Percentiles rank a stretch among this genome's conserved stretches.
Evolutionary conservation across 768 basidiomycete species (phyloP).

Genomic region (Hericium alpestre): DNA sequence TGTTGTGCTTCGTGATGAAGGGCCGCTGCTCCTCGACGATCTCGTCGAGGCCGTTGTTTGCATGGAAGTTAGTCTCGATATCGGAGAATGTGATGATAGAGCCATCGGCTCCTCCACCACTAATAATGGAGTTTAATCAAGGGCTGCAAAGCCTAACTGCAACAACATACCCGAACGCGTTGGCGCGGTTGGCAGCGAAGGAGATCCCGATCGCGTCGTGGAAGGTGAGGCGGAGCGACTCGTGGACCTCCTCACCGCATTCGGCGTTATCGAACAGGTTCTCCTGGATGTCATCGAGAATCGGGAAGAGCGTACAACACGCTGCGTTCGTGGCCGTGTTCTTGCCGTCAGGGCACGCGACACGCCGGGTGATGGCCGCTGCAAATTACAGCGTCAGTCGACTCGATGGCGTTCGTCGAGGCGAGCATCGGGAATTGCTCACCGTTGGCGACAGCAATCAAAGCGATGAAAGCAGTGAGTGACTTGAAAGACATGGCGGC

Average conservation of each 20-base stretch:
- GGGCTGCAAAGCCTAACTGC: neutral
- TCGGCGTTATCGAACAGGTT: constrained; percentile 19
- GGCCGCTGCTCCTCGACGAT: constrained; percentile 22
- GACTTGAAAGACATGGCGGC: neutral
- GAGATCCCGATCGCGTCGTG: constrained; percentile 17
- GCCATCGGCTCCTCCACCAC: constrained; percentile 16
- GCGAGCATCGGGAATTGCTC: neutral
- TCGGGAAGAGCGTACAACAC: constrained; percentile 22
- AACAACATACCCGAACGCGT: neutral
- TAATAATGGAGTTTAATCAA: constrained; percentile 3
- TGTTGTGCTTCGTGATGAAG: constrained; percentile 25
- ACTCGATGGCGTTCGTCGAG: neutral
- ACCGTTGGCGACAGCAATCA: constrained; percentile 12
- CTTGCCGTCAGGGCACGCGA: constrained; percentile 20
- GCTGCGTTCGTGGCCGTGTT: constrained; percentile 18
- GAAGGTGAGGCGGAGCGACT: constrained; percentile 19
- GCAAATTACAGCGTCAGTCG: neutral
- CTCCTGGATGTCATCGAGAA: constrained; percentile 21
- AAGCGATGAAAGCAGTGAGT: constrained; percentile 9
- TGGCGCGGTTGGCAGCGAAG: neutral
- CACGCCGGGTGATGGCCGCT: constrained; percentile 14
- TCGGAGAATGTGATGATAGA: constrained; percentile 13
- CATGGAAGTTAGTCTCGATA: constrained; percentile 11
- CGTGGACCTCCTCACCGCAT: constrained; percentile 23
- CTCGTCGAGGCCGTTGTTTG: constrained; percentile 12